These are phyloP conservation scores for Aspergillus sp. DNA, from an alignment of 2,329 filamentous ascomycete species.

Conservation along the genomic window DNA sequence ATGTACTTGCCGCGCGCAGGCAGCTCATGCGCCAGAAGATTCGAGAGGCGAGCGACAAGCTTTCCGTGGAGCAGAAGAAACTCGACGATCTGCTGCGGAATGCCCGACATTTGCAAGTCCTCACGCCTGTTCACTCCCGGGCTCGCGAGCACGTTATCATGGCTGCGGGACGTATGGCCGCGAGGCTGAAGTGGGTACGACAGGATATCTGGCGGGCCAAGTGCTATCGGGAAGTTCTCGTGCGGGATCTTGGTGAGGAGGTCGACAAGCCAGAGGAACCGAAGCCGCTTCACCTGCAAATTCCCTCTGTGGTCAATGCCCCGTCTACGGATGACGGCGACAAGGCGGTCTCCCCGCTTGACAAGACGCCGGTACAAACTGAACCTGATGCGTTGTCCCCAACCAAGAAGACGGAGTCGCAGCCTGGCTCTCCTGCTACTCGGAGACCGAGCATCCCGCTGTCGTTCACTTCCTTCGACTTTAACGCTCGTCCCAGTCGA, in stretches of 20 bases:
- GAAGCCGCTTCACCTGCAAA: conserved; percentile 15
- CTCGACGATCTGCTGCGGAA: conserved; percentile 83
- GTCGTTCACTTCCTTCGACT: conserved; percentile 32
- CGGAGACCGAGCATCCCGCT: conserved; percentile 32
- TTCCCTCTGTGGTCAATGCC: conserved; percentile 13
- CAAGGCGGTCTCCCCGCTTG: conserved; percentile 12
- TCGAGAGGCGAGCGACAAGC: conserved; percentile 73
- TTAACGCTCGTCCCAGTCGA: conserved; percentile 22
- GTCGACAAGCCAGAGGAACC: conserved; percentile 20
- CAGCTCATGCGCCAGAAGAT: conserved; percentile 84
- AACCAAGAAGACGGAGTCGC: conserved; percentile 19
- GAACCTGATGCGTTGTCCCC: conserved; percentile 11
- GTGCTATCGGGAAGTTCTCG: conserved; percentile 85
- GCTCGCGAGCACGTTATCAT: conserved; percentile 82
- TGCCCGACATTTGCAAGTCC: conserved; percentile 80
- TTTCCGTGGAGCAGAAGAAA: conserved; percentile 69
- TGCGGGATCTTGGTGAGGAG: conserved; percentile 82
- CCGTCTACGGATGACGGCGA: conserved; percentile 12
- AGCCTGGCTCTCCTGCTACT: conserved; percentile 20
- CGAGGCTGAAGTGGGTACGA: conserved; percentile 89
- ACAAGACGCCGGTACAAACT: conserved; percentile 9
- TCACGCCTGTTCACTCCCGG: conserved; percentile 88
- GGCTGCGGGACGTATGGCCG: conserved; percentile 78
- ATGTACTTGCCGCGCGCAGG: conserved; percentile 77
- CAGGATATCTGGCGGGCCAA: conserved; percentile 90